Conservation (phyloP, 2,329 filamentous ascomycete genomes). For the Dactylonectria macrodidyma region DNA sequence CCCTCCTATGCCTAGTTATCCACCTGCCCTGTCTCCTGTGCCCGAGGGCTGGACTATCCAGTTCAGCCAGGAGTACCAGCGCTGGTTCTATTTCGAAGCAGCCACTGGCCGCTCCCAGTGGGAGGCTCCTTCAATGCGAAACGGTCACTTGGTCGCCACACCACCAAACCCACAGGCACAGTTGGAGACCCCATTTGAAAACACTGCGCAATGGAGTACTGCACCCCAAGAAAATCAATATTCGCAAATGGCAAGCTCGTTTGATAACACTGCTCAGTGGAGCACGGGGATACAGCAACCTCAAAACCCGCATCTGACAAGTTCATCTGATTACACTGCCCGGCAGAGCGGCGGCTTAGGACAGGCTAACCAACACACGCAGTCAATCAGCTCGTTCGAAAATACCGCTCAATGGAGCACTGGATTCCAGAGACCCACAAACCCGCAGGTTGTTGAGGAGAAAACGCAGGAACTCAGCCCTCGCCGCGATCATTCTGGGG, state of each 20-base stretch:
- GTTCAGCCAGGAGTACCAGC: too few species aligned
- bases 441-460: background rate
- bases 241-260: background rate
- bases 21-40: too few species aligned
- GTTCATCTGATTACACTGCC: background rate
- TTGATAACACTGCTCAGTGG: background rate
- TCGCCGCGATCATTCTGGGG: too few species aligned
- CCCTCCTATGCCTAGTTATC: too few species aligned
- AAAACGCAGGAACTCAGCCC: background rate
- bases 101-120: too few species aligned
- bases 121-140: background rate
- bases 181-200: background rate
- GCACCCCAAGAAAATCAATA: background rate
- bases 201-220: slow-evolving; percentile 4
- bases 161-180: background rate
- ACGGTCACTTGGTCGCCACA: background rate
- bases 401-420: background rate
- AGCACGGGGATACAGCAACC: background rate
- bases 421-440: background rate
- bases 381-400: background rate
- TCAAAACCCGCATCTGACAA: background rate
- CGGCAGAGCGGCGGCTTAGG: too few species aligned
- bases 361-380: background rate
- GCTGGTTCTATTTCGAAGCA: too few species aligned
- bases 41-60: too few species aligned